Percentiles rank a stretch among this genome's conserved stretches.
phyloP scores from a whole-genome alignment of 2,329 filamentous ascomycete genomes.

The Lasiodiplodia citricola region DNA sequence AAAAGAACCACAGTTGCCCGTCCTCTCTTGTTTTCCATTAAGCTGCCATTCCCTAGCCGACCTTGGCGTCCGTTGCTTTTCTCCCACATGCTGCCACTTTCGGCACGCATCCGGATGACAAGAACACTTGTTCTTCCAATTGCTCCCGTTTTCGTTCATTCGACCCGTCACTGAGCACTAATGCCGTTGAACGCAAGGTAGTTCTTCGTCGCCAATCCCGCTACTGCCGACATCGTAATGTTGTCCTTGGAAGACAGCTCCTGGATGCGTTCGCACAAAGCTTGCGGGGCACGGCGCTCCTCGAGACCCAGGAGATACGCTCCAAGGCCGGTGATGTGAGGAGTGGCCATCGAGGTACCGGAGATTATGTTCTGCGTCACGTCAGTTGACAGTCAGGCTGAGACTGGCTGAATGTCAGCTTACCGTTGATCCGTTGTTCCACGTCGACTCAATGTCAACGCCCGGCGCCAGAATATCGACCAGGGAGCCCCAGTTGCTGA shows the following conservation, averaged over 20 bases:
- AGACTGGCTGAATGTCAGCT: not conserved
- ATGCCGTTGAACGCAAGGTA: constrained; percentile 61
- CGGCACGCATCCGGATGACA: not conserved
- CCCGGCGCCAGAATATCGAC: constrained; percentile 67
- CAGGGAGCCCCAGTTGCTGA: constrained; percentile 56
- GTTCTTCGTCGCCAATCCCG: constrained; percentile 57
- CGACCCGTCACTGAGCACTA: not conserved
- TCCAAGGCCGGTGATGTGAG: constrained; percentile 92
- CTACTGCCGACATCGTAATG: constrained; percentile 40
- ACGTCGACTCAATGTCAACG: constrained; percentile 57
- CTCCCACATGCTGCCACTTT: not conserved
- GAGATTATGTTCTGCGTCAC: constrained; percentile 84
- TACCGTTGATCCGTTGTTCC: constrained; percentile 37
- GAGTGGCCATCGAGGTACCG: constrained; percentile 98
- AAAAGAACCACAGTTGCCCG: constrained; percentile 7
- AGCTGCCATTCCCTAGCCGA: not conserved
- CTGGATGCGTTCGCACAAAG: constrained; percentile 56
- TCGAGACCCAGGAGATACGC: constrained; percentile 98
- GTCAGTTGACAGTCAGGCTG: not conserved
- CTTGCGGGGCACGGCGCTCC: constrained; percentile 48
- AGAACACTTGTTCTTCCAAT: not conserved
- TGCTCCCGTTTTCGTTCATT: not conserved
- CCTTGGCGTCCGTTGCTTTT: not conserved
- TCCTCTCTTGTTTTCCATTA: not conserved
- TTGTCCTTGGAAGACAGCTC: constrained; percentile 49